These are phyloP conservation scores for Acacia concinna DNA, from an alignment of 331 rosid species.

Conservation along the genomic window DNA sequence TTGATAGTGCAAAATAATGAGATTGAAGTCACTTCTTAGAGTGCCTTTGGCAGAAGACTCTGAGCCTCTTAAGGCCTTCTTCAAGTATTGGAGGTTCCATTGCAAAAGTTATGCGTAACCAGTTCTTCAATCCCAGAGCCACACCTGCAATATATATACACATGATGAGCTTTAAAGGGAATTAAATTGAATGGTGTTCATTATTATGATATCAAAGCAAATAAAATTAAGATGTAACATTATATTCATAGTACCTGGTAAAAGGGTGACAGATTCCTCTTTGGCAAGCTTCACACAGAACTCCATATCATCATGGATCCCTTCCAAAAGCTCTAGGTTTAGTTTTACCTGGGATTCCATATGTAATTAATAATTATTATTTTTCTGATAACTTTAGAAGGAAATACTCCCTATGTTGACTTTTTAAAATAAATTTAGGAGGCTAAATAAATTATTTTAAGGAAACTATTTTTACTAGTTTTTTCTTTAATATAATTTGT, in stretches of 20 bases:
- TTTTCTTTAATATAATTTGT: no score
- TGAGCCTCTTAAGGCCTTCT: conserved; percentile 51
- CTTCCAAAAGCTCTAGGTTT: conserved; percentile 38
- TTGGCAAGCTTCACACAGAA: neutral
- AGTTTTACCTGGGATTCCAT: conserved; percentile 35
- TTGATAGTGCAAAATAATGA: neutral
- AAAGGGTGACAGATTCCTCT: neutral
- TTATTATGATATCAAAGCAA: neutral
- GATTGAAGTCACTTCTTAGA: conserved; percentile 19
- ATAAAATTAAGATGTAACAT: neutral
- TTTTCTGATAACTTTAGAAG: neutral
- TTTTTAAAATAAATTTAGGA: no score
- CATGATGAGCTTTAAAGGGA: neutral
- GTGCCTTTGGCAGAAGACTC: conserved; percentile 48
- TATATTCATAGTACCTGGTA: neutral
- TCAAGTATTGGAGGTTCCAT: conserved; percentile 40
- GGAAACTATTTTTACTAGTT: no score
- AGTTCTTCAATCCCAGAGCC: conserved; percentile 42
- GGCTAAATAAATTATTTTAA: no score
- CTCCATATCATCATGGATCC: conserved; percentile 42
- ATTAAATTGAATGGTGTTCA: no score
- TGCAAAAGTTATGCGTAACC: conserved; percentile 51
- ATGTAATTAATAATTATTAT: neutral
- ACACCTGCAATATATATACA: conserved; percentile 25
- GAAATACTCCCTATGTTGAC: no score